phyloP scores from a whole-genome alignment of 306 rosid species.

The Corylus heterophylla region DNA sequence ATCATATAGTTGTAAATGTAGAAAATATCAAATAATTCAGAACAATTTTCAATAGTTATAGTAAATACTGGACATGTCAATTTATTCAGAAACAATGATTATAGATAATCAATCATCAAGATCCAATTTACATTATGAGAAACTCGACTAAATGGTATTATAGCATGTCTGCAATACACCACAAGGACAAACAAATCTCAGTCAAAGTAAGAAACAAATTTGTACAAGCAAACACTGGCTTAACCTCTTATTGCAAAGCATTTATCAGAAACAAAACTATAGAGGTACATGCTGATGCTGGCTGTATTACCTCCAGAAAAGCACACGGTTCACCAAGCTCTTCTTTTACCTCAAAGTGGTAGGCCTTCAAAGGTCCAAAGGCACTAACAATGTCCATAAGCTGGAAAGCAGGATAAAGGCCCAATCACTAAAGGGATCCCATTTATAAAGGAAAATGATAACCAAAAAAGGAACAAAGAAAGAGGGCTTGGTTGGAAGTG shows the following conservation, averaged over 20 bases:
- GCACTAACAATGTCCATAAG: slow-evolving; percentile 76
- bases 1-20: background rate
- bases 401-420: slow-evolving; percentile 41
- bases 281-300: slow-evolving; percentile 1
- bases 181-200: background rate
- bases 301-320: slow-evolving; percentile 72
- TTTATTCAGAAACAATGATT: background rate
- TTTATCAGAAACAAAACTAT: background rate
- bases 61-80: background rate
- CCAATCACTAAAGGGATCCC: slow-evolving; percentile 11
- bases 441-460: background rate
- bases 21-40: background rate
- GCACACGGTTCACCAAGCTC: slow-evolving; percentile 55
- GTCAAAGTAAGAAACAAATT: slow-evolving; percentile 8
- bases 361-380: slow-evolving; percentile 90
- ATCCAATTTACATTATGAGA: background rate
- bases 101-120: background rate
- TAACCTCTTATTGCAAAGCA: background rate
- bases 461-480: background rate
- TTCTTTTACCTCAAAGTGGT: slow-evolving; percentile 57
- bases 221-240: background rate
- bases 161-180: background rate
- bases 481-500: slow-evolving; percentile 1
- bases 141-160: background rate
- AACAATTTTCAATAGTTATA: background rate